These are phyloP conservation scores for Hevea brasiliensis DNA, from an alignment of 345 rosid species.

Conservation along the genomic window DNA sequence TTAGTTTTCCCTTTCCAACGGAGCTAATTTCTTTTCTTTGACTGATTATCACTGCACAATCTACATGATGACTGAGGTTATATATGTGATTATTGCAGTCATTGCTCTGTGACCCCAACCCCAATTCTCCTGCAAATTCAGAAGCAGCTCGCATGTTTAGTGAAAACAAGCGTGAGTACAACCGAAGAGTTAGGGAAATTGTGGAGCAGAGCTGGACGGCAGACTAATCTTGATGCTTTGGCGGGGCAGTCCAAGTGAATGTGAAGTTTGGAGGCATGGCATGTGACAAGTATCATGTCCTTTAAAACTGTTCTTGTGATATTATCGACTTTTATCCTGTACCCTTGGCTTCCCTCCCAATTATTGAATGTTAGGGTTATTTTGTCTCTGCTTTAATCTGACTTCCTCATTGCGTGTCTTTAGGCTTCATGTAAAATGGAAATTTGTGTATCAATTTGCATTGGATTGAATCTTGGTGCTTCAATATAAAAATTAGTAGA, in stretches of 20 bases:
- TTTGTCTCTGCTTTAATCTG: slow-evolving; percentile 14
- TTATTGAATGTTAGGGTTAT: slow-evolving; percentile 12
- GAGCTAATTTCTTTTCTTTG: not conserved
- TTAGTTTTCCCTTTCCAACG: not conserved
- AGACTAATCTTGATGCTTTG: slow-evolving; percentile 38
- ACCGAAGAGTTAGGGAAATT: slow-evolving; percentile 78
- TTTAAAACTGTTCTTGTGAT: not conserved
- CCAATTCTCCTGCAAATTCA: slow-evolving; percentile 94
- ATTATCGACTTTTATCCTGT: slow-evolving; percentile 5
- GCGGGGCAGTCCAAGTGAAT: not conserved
- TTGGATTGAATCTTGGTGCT: slow-evolving; percentile 8
- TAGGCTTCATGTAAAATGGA: slow-evolving; percentile 27
- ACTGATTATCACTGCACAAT: not conserved
- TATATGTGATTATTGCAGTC: slow-evolving; percentile 44
- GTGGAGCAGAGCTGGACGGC: slow-evolving; percentile 96
- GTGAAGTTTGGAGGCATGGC: slow-evolving; percentile 12
- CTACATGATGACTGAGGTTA: not conserved
- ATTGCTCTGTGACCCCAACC: slow-evolving; percentile 89
- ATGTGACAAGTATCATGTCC: slow-evolving; percentile 3
- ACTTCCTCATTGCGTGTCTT: slow-evolving; percentile 8
- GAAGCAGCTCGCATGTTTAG: slow-evolving; percentile 98
- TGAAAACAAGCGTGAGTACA: slow-evolving; percentile 90
- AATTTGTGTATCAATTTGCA: slow-evolving; percentile 19
- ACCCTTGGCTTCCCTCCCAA: not conserved
- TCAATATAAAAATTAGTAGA: slow-evolving; percentile 3